Conservation (phyloP, 2,329 filamentous ascomycete genomes). For the Mycocentrospora acerina region DNA sequence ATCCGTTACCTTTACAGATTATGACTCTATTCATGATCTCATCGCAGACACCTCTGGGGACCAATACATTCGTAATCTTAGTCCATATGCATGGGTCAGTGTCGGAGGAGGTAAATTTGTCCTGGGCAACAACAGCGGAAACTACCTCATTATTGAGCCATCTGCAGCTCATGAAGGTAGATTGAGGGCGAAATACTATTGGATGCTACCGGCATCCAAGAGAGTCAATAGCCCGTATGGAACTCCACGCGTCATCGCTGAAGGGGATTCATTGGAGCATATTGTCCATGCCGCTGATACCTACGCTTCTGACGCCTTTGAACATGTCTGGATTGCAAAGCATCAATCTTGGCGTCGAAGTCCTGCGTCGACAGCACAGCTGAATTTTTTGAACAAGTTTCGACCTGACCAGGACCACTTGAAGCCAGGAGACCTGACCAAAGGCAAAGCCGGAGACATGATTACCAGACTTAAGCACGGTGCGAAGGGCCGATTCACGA, state of each 20-base stretch:
- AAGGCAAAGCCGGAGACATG: constrained; percentile 83
- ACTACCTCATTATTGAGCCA: constrained; percentile 59
- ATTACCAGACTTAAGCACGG: constrained; percentile 90
- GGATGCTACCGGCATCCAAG: constrained; percentile 40
- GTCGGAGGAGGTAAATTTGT: constrained; percentile 71
- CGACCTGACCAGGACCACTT: constrained; percentile 59
- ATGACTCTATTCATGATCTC: constrained; percentile 87
- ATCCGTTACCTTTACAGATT: constrained; percentile 80
- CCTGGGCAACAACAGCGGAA: constrained; percentile 62
- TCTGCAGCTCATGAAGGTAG: constrained; percentile 44
- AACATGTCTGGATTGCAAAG: constrained; percentile 66
- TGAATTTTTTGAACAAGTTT: constrained; percentile 70
- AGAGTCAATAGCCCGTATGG: constrained; percentile 60
- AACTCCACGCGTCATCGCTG: constrained; percentile 67
- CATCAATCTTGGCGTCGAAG: constrained; percentile 68
- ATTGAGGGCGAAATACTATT: constrained; percentile 46
- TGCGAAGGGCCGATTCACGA: constrained; percentile 60
- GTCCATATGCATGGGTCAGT: constrained; percentile 79
- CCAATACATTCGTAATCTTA: constrained; percentile 73
- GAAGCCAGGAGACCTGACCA: constrained; percentile 62
- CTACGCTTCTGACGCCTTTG: constrained; percentile 68
- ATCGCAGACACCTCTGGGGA: constrained; percentile 80
- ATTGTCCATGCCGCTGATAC: constrained; percentile 85
- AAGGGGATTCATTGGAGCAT: constrained; percentile 66
- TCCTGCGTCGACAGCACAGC: constrained; percentile 62